Conservation (phyloP, 352 stramenopile species). For the Phytophthora hibernalis region DNA sequence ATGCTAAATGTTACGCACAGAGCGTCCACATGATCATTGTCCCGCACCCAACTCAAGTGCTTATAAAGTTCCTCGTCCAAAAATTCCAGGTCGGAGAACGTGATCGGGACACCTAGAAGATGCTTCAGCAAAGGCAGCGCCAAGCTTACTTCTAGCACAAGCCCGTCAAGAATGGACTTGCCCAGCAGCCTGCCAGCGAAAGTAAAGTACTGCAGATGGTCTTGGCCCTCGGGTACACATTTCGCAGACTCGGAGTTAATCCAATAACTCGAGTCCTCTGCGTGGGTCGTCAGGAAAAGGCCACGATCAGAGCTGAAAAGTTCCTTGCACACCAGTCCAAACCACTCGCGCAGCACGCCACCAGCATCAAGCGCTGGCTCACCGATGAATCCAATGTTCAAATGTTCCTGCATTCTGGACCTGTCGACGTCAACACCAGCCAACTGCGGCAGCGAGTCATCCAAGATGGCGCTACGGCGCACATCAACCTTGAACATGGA, state of each 20-base stretch:
- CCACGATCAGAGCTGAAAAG: conserved; percentile 77
- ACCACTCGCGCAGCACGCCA: conserved; percentile 86
- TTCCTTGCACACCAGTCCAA: conserved; percentile 72
- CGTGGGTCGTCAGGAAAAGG: conserved; percentile 77
- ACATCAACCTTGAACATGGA: conserved; percentile 69
- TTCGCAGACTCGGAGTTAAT: conserved; percentile 72
- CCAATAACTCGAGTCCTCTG: conserved; percentile 85
- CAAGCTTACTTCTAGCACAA: conserved; percentile 97
- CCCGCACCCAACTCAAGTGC: conserved; percentile 76
- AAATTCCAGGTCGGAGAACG: conserved; percentile 87
- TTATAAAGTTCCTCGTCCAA: conserved; percentile 83
- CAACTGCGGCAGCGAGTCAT: conserved; percentile 71
- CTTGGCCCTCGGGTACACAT: conserved; percentile 39
- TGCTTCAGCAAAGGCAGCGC: conserved; percentile 89
- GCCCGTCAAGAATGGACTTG: conserved; percentile 97
- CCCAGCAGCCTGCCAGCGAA: conserved; percentile 96
- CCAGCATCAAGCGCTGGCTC: conserved; percentile 82
- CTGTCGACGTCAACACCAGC: conserved; percentile 35
- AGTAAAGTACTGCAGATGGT: conserved; percentile 95
- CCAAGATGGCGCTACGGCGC: conserved; percentile 58
- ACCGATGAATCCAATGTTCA: conserved; percentile 79
- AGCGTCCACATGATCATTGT: conserved; percentile 73
- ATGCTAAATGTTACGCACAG: conserved; percentile 84
- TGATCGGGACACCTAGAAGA: conserved; percentile 84
- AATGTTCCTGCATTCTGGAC: conserved; percentile 58